Base-by-base conservation (phyloP, 345 rosid species). In the Rhizophora mangle region DNA sequence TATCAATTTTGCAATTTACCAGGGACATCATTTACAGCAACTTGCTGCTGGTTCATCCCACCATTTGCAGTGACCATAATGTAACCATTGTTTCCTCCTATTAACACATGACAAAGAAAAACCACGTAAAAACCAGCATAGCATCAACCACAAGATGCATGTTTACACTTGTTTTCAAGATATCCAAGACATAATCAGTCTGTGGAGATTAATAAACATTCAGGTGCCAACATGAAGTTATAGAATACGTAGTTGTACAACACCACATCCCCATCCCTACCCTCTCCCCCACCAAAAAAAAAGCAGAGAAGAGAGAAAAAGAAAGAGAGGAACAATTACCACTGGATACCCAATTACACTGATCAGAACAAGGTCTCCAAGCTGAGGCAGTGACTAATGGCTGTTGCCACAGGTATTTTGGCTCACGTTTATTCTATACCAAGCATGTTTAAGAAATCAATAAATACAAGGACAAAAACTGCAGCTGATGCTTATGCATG, bases 21-120 rank as follows among this genome's bases (percentile, higher is more conserved):
- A 55, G 13, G 24, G 60, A 64, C n/a, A 80, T 49, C 58, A 74
- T 96, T 88, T 85, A 92, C 99, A 72, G 99, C 97, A 20, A 95
- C 99, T 72, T 97, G 78, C 75, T 92, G 99, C 87, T 95, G 99
- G 77, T 88, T 95, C 49, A 95, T 86, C 24, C 99, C 99, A 68
- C 99, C 99, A 84, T 95, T 95, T 72, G 98, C 98, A 69, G 99
- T 95, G 65, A 92, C 78, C 87, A 87, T 71, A 65, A 95, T 83
- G 79, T 92, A 95, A 78, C 99, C 99, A 60, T 90, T 95, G 51
- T 79, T 86, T 52, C 92, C 96, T 64, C 82, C 99, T 92, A 65
- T n/a, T 22, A 27, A 32, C 60, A 3, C 32, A 27, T 68, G 39
- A 75, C 52, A 68, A 49, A 75, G 39, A 71, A 53, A 27, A 63